Evolutionary conservation across 345 rosid genomes (phyloP).

Genomic region (Theobroma cacao): DNA sequence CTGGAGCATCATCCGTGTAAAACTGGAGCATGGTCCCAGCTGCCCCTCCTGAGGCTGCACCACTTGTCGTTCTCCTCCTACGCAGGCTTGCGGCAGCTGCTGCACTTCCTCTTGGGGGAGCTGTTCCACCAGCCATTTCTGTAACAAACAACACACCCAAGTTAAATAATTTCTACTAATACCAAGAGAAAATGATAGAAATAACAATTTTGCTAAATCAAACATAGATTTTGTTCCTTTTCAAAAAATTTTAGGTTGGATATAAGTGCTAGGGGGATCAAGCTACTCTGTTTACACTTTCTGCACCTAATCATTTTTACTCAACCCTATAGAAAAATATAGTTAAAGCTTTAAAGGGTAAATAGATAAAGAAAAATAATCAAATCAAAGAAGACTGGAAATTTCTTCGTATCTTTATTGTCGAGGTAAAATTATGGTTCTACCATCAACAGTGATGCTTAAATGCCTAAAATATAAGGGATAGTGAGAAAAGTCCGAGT

Average conservation of each 20-base stretch:
- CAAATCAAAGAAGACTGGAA: neutral
- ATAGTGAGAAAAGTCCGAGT: neutral
- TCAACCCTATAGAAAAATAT: neutral
- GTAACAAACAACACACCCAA: neutral
- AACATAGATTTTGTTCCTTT: neutral
- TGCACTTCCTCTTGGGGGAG: conserved; percentile 18
- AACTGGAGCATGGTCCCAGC: conserved; percentile 16
- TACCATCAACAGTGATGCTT: neutral
- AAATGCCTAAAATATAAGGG: neutral
- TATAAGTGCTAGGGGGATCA: neutral
- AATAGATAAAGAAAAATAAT: neutral
- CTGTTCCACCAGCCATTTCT: conserved; percentile 16
- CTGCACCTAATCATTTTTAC: neutral
- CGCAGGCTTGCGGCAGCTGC: conserved; percentile 13
- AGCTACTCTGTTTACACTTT: neutral
- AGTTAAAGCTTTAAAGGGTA: neutral
- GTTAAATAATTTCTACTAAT: neutral
- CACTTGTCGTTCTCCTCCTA: conserved; percentile 1
- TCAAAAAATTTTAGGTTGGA: neutral
- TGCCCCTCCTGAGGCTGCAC: conserved; percentile 9
- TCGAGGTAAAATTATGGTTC: neutral
- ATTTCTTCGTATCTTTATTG: neutral
- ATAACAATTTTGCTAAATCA: neutral
- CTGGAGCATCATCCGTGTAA: conserved; percentile 16
- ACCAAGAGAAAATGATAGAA: neutral